phyloP scores from a whole-genome alignment of 148 eudicot genomes.

The Amaranthus palmeri region DNA sequence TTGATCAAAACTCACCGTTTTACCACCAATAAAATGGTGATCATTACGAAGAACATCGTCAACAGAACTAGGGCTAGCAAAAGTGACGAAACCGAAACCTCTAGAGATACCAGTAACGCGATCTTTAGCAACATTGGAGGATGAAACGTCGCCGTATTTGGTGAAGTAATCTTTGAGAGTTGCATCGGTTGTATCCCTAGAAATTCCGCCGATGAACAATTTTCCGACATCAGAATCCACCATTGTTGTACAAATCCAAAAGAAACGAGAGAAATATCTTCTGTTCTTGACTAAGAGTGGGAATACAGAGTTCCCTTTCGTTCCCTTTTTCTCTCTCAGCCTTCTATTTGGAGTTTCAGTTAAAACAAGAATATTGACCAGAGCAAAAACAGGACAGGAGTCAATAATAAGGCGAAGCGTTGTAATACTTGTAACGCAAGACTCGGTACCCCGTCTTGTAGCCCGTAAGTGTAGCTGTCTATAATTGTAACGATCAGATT shows the following conservation, averaged over 20 bases:
- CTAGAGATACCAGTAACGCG: slow-evolving; percentile 48
- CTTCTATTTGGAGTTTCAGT: too few species aligned
- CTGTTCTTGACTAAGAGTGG: too few species aligned
- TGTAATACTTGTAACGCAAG: too few species aligned
- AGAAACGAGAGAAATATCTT: too few species aligned
- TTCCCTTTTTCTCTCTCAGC: too few species aligned
- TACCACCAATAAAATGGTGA: slow-evolving; percentile 47
- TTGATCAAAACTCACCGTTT: slow-evolving; percentile 40
- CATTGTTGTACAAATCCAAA: slow-evolving; percentile 28
- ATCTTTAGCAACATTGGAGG: slow-evolving; percentile 50
- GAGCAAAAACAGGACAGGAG: too few species aligned
- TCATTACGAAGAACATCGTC: slow-evolving; percentile 44
- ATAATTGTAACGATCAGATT: too few species aligned
- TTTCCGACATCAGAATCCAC: slow-evolving; percentile 53
- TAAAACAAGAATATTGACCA: too few species aligned
- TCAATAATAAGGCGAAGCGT: too few species aligned
- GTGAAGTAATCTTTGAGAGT: slow-evolving; percentile 45
- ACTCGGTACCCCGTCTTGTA: too few species aligned
- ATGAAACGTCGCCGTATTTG: slow-evolving; percentile 51
- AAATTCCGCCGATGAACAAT: slow-evolving; percentile 75
- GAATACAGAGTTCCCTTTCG: too few species aligned
- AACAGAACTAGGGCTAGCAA: slow-evolving; percentile 47
- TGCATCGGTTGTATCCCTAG: slow-evolving; percentile 51
- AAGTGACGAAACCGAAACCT: slow-evolving; percentile 78
- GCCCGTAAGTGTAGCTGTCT: too few species aligned